phyloP scores from a whole-genome alignment of 108 stramenopile genomes.

The Fragilariopsis cylindrus region DNA sequence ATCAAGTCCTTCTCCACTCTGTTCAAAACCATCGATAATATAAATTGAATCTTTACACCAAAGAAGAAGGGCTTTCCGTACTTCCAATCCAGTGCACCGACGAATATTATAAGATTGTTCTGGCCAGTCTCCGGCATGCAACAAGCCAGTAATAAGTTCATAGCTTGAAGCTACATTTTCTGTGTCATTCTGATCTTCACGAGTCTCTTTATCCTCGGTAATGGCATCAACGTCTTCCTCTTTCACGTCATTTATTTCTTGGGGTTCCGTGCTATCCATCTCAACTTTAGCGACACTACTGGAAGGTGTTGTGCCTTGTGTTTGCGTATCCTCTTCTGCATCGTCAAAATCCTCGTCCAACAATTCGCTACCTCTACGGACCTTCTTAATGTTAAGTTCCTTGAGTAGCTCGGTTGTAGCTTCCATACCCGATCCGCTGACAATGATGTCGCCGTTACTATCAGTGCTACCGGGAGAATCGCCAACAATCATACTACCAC shows the following conservation, averaged over 20 bases:
- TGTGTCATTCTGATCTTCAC: conserved; percentile 43
- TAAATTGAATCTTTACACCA: conserved; percentile 84
- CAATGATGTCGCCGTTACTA: conserved; percentile 20
- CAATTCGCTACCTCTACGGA: conserved; percentile 39
- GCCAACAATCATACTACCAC: not conserved
- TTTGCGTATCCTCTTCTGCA: conserved; percentile 52
- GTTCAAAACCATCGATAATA: conserved; percentile 89
- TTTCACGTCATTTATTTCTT: conserved; percentile 18
- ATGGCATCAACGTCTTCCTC: conserved; percentile 3
- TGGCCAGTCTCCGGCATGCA: conserved; percentile 85
- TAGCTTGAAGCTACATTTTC: conserved; percentile 71
- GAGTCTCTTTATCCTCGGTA: conserved; percentile 22
- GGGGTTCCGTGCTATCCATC: not conserved
- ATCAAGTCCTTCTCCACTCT: conserved; percentile 79
- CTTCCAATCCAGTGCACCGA: conserved; percentile 89
- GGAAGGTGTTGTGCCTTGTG: conserved; percentile 21
- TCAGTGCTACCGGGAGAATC: conserved; percentile 14
- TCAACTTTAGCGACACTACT: conserved; percentile 16
- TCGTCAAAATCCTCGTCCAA: conserved; percentile 66
- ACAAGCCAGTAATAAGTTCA: conserved; percentile 82
- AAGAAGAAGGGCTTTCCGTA: conserved; percentile 77
- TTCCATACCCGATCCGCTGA: conserved; percentile 50
- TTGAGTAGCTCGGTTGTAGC: conserved; percentile 81
- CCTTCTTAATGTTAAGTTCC: conserved; percentile 63
- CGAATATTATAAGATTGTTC: conserved; percentile 85